Percentiles rank a stretch among this genome's conserved stretches.
These are phyloP conservation scores for Biancaea sappan DNA, from an alignment of 306 rosid genomes.

Conservation along the genomic window DNA sequence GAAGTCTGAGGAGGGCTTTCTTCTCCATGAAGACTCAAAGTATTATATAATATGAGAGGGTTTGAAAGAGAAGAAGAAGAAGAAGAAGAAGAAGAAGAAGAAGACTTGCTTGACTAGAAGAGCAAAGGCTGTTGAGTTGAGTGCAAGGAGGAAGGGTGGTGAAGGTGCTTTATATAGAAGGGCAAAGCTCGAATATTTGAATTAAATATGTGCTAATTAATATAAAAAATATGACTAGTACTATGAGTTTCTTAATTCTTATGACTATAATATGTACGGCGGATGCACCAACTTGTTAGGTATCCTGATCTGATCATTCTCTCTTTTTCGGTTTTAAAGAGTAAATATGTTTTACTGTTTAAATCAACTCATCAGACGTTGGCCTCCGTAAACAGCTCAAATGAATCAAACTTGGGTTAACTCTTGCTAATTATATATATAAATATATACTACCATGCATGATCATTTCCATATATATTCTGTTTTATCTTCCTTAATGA, in stretches of 20 bases:
- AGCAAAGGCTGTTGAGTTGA: conserved; percentile 26
- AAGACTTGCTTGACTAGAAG: neutral
- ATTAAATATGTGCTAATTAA: conserved; percentile 23
- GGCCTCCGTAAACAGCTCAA: neutral
- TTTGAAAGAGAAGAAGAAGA: conserved; percentile 25
- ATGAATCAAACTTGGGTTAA: neutral
- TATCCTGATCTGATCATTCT: conserved; percentile 17
- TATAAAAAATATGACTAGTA: too few species aligned
- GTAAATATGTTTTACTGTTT: neutral
- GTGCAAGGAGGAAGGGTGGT: conserved; percentile 20
- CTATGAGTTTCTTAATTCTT: too few species aligned
- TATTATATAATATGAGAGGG: neutral
- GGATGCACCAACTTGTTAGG: neutral
- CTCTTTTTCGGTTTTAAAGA: neutral
- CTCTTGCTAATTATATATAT: too few species aligned
- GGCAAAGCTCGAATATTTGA: neutral
- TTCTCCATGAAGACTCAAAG: conserved; percentile 46
- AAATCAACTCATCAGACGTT: neutral
- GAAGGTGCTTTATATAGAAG: conserved; percentile 38
- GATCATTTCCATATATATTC: neutral
- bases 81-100: neutral
- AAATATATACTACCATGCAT: neutral
- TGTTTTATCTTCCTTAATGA: neutral
- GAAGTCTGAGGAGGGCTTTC: conserved; percentile 34
- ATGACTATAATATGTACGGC: neutral